Conservation (phyloP, 139 green algal genomes). For the Haematococcus lacustris region DNA sequence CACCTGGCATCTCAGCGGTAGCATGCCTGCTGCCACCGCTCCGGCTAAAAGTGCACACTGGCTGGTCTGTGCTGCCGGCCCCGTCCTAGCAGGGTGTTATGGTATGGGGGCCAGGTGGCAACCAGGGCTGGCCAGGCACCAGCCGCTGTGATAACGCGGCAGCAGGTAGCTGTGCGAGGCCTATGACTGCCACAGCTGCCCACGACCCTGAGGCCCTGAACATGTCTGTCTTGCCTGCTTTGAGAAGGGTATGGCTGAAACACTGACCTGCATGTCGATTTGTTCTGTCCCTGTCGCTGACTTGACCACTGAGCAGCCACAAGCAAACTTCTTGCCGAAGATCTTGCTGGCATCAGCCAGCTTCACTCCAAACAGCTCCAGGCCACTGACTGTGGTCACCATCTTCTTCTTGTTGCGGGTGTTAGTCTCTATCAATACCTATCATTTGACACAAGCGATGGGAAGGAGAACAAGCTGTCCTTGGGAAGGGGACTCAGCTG, state of each 20-base stretch:
- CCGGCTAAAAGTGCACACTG: too few relatives aligned
- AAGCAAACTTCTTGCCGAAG: conserved; percentile 98
- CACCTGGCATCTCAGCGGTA: too few relatives aligned
- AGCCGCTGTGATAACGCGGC: too few relatives aligned
- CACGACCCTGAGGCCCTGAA: not conserved
- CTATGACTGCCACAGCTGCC: not conserved
- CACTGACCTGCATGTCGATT: conserved; percentile 82
- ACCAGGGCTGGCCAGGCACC: not conserved
- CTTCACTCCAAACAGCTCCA: conserved; percentile 89
- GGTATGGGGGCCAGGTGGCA: not conserved
- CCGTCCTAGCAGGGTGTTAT: too few relatives aligned
- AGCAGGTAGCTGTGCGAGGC: not conserved
- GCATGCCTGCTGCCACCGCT: too few relatives aligned
- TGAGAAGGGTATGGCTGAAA: too few relatives aligned
- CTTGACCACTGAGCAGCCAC: conserved; percentile 82
- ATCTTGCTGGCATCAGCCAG: conserved; percentile 86
- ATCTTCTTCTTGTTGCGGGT: conserved; percentile 92
- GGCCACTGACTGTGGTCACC: conserved; percentile 81
- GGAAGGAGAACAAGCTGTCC: too few relatives aligned
- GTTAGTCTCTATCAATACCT: conserved; percentile 61
- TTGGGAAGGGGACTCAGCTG: too few relatives aligned
- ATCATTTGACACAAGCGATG: too few relatives aligned
- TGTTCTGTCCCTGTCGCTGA: conserved; percentile 77
- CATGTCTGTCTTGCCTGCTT: too few relatives aligned
- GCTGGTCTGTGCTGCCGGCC: too few relatives aligned